These are phyloP conservation scores for Juncus effusus DNA, from an alignment of 176 grass and related monocot genomes.

Conservation along the genomic window DNA sequence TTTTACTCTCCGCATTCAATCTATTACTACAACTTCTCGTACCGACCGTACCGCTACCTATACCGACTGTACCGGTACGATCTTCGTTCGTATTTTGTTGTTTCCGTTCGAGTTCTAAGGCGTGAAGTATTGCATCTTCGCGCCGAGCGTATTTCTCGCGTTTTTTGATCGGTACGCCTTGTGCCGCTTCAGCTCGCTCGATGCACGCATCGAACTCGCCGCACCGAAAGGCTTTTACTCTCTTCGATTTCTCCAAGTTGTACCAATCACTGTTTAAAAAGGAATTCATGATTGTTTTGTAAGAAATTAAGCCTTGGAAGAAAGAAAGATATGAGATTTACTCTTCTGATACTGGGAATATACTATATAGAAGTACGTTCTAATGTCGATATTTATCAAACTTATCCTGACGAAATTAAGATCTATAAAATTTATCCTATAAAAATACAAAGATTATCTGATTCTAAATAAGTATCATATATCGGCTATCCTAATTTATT, in stretches of 20 bases:
- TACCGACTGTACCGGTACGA: constrained; percentile 35
- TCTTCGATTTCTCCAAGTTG: constrained; percentile 99
- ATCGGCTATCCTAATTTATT: no score
- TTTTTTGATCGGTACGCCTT: constrained; percentile 90
- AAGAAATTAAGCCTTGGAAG: no score
- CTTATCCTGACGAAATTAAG: no score
- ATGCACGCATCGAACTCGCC: constrained; percentile 99
- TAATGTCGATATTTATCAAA: no score
- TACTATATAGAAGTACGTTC: no score
- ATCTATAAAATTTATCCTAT: no score
- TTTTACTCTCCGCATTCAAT: constrained; percentile 26
- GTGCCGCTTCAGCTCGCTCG: constrained; percentile 87
- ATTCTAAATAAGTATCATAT: no score
- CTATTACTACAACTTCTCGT: constrained; percentile 19
- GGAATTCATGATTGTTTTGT: not conserved
- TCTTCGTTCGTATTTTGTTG: constrained; percentile 49
- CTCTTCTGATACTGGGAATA: no score
- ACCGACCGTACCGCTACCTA: constrained; percentile 25
- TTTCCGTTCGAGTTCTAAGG: constrained; percentile 84
- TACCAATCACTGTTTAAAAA: constrained; percentile 82
- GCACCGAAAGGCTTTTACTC: constrained; percentile 95
- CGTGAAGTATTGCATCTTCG: constrained; percentile 97
- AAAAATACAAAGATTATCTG: no score
- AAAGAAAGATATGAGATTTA: no score
- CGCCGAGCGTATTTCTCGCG: constrained; percentile 97